A percentile compares a stretch with the other conserved stretches of the same genome.
Conservation (phyloP, 208 protist genomes). For the Sergeia podlipaevii region DNA sequence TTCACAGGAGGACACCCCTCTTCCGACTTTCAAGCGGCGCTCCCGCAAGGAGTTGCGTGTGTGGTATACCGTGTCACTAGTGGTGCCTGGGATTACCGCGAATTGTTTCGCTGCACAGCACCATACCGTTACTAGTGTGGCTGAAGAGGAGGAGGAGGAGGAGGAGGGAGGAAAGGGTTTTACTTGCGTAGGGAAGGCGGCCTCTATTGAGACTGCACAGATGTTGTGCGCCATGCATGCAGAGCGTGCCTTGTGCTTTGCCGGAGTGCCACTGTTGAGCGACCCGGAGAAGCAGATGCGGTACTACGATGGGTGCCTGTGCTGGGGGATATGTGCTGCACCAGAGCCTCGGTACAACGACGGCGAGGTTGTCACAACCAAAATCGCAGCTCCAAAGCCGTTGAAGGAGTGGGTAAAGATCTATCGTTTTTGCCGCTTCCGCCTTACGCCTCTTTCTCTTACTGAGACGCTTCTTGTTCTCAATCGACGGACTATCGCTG, state of each 20-base stretch:
- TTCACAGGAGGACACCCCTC: slow-evolving; percentile 9
- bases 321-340: slow-evolving; percentile 33
- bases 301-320: slow-evolving; percentile 61
- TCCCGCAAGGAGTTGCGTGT: slow-evolving; percentile 1
- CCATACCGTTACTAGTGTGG: too few species aligned
- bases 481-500: slow-evolving; percentile 18
- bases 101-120: neutral
- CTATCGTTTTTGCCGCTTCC: slow-evolving; percentile 11
- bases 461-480: slow-evolving; percentile 38
- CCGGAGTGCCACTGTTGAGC: slow-evolving; percentile 40
- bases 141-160: too few species aligned
- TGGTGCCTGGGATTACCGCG: slow-evolving; percentile 1
- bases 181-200: slow-evolving; percentile 64
- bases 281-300: slow-evolving; percentile 22
- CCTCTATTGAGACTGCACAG: slow-evolving; percentile 17
- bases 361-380: neutral
- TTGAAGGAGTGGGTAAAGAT: slow-evolving; percentile 35
- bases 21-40: neutral
- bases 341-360: slow-evolving; percentile 7
- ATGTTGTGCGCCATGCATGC: slow-evolving; percentile 78
- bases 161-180: too few species aligned
- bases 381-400: slow-evolving; percentile 25
- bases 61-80: slow-evolving; percentile 19
- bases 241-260: slow-evolving; percentile 49
- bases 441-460: slow-evolving; percentile 20